phyloP scores from a whole-genome alignment of 352 stramenopile species.

The Globisporangium cylindrosporum region DNA sequence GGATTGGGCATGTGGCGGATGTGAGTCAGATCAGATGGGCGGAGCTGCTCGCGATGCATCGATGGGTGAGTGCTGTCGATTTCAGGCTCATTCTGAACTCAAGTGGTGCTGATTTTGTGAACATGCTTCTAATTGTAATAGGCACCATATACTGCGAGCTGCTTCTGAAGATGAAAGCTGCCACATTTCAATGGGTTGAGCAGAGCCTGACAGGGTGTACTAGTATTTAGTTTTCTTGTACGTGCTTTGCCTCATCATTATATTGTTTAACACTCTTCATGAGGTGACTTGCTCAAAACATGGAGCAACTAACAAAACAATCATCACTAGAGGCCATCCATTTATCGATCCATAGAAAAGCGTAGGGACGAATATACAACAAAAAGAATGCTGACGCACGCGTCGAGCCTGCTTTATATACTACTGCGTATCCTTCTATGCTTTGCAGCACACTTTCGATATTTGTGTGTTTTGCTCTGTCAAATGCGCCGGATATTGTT shows the following conservation, averaged over 20 bases:
- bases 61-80: neutral
- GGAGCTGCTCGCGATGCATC: neutral
- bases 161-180: too few relatives aligned
- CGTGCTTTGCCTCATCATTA: neutral
- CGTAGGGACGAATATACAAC: neutral
- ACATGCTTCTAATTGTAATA: too few relatives aligned
- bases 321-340: neutral
- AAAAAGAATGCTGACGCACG: neutral
- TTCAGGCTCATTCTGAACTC: neutral
- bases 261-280: neutral
- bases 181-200: too few relatives aligned
- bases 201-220: too few relatives aligned
- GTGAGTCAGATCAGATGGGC: neutral
- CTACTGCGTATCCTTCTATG: neutral
- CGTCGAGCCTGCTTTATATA: neutral
- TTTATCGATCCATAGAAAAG: neutral
- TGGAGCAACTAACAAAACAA: neutral
- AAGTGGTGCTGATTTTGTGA: neutral
- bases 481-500: neutral
- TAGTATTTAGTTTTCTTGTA: too few relatives aligned
- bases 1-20: neutral
- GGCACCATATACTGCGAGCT: too few relatives aligned
- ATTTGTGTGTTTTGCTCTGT: neutral
- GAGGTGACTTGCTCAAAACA: neutral
- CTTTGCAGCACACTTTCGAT: neutral